Evolutionary conservation across 306 rosid species (phyloP).

Genomic region (Citrullus amarus): DNA sequence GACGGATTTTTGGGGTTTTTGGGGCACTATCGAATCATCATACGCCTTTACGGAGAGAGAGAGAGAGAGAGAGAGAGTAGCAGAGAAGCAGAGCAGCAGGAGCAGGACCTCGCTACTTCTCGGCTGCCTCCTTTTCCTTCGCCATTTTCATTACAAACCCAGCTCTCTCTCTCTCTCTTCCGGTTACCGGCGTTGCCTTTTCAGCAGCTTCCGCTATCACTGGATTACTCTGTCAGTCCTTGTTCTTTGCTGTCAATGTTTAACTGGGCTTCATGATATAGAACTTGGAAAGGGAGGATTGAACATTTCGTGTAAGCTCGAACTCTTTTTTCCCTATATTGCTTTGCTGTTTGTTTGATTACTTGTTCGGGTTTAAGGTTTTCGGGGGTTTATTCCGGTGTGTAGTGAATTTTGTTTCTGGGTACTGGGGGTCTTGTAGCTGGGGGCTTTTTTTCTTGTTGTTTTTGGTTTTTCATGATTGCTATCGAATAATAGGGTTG

Average conservation of each 20-base stretch:
- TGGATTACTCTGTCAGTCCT: neutral
- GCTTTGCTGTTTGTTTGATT: neutral
- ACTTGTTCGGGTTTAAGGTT: neutral
- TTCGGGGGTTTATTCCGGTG: neutral
- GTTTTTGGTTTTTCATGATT: neutral
- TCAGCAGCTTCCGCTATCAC: neutral
- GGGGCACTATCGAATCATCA: neutral
- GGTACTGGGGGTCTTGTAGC: neutral
- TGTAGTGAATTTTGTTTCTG: neutral
- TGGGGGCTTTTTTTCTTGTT: neutral
- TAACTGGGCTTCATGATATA: neutral
- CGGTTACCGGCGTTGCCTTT: neutral
- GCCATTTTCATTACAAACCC: neutral
- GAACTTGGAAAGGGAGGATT: neutral
- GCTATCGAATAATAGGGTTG: neutral
- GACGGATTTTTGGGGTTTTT: neutral
- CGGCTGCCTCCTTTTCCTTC: neutral
- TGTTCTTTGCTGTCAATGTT: neutral
- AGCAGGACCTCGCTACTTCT: slow-evolving; percentile 3
- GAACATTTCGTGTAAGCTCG: neutral
- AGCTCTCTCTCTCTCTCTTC: neutral
- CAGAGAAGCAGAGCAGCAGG: neutral
- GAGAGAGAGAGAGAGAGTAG: neutral
- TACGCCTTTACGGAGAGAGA: neutral
- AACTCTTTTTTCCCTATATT: neutral